Evolutionary conservation across 1,284 basidiomycete genomes (phyloP), one percentile per base, ranked within the genome.

Genomic region (Malassezia restricta): DNA sequence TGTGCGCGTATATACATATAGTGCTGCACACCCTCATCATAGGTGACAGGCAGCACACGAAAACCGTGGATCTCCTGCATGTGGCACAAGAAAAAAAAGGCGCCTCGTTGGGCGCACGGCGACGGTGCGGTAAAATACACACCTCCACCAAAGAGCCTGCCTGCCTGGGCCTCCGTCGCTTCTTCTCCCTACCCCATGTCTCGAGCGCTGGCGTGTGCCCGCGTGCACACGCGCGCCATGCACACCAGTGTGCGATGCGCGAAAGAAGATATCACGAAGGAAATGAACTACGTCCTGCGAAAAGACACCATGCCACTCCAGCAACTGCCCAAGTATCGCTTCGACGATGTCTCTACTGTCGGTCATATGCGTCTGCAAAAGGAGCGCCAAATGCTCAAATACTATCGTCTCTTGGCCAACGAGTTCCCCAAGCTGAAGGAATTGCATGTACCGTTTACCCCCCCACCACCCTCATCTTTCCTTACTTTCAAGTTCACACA

Each of bases 401-500:
- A 65, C 39, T 54, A 58, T 42, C 60, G 70, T 11, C 55, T 67
- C 1, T 51, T 64, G 51, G 58, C 66, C 17, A 58, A 62, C 46
- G 68, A 73, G 51, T 51, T 73, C 2, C 70, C 70, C n/a, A 65
- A 70, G 51, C 61, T 72, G 2, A 30, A 51, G 30, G 62, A 59
- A 1, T 66, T 74, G 52, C 65, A 65, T 20, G 54, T 70, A 47
- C 40, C 49, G 3, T 75, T 72, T 58, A 48, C 43, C 8, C 68
- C 67, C 9, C 74, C 75, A 1, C 40, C 56, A 1, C 11, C 48
- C 0, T 8, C 43, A 3, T 40, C 63, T 12, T 52, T 68, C 31
- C 49, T 73, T 14, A 48, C 57, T 56, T 65, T 68, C 58, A 54
- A 71, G 14, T 66, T 70, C 53, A 63, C 66, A 53, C 74, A 75